Evolutionary conservation across 139 green algal genomes (phyloP).

Genomic region (Coelastrella sp.): DNA sequence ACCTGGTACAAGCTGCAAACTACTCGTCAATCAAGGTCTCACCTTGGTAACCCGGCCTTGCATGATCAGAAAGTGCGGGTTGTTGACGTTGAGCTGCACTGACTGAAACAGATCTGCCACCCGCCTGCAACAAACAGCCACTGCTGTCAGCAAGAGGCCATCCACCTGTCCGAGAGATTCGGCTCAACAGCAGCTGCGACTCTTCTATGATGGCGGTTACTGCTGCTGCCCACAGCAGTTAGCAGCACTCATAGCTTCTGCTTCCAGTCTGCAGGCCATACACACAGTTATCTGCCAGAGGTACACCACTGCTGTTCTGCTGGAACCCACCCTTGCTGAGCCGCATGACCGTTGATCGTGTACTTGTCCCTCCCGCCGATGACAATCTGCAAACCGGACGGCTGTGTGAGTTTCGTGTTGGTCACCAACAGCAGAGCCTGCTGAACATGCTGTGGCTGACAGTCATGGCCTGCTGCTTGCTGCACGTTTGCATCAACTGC

Average conservation of each 20-base stretch:
- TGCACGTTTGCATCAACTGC: not conserved
- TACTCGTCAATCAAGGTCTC: too few relatives aligned
- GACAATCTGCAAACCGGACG: constrained; percentile 81
- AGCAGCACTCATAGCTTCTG: too few relatives aligned
- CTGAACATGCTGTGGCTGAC: not conserved
- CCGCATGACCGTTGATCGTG: constrained; percentile 95
- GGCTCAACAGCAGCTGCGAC: not conserved
- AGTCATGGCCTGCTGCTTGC: not conserved
- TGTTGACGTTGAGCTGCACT: constrained; percentile 99
- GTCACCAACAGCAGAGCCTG: not conserved
- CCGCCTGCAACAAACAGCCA: constrained; percentile 68
- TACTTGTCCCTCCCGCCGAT: constrained; percentile 99
- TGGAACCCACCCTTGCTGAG: constrained; percentile 83
- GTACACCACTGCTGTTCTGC: not conserved
- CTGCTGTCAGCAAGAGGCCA: not conserved
- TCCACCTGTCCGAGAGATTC: not conserved
- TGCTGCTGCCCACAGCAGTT: not conserved
- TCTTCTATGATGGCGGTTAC: not conserved
- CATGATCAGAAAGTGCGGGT: constrained; percentile 99
- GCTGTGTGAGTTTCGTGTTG: not conserved
- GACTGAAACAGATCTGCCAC: constrained; percentile 99
- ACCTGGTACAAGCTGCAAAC: too few relatives aligned
- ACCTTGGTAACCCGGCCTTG: constrained; percentile 98
- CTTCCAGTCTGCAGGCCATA: not conserved
- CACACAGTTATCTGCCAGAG: not conserved